Base-by-base conservation (phyloP, 306 rosid genomes). In the Trifolium fragiferum region DNA sequence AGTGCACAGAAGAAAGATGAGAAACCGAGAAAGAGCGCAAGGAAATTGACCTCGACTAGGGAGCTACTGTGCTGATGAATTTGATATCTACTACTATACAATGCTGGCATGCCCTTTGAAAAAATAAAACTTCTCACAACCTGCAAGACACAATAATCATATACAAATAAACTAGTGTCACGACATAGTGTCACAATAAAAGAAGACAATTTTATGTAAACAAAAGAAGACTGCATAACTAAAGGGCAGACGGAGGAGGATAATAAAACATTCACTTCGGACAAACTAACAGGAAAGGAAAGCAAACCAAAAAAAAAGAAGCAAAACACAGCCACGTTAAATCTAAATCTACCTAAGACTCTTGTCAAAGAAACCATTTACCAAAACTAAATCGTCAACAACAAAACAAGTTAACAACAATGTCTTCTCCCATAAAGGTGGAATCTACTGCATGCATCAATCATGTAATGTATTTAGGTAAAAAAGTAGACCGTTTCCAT, bases 31-130 rank as follows among this genome's bases (percentile, higher is more conserved):
- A 47, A 19, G 30, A 35, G 61, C 43, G 55, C 8, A 59, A 64
- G 68, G 65, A 66, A 65, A 68, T 55, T 80, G 57, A 85, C 98
- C 97, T 93, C 97, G 37, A 86, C 80, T 62, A 89, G 7, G 82
- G 93, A 76, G 89, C 89, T 88, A 80, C 88, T 93, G 67, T 89
- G 96, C 41, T 90, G 89, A 83, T 93, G 98, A 81, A 91, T 83
- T 40, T 84, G 88, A 83, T 81, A 87, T 68, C 86, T 86, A 65
- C 75, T 78, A 43, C 82, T 75, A 78, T 82, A 85, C 72, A 84
- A 73, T 4, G 87, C 70, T 61, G 87, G 86, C 30, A 77, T 73
- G 54, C 75, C 58, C 83, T 77, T 76, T 44, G 85, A 74, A 65
- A 79, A 75, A 76, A 49, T 23, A 69, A 82, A 74, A 68, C 73